A percentile compares a stretch with the other conserved stretches of the same genome.
Evolutionary conservation across 2,329 filamentous ascomycete genomes (phyloP).

Genomic region (Fusarium sp.): DNA sequence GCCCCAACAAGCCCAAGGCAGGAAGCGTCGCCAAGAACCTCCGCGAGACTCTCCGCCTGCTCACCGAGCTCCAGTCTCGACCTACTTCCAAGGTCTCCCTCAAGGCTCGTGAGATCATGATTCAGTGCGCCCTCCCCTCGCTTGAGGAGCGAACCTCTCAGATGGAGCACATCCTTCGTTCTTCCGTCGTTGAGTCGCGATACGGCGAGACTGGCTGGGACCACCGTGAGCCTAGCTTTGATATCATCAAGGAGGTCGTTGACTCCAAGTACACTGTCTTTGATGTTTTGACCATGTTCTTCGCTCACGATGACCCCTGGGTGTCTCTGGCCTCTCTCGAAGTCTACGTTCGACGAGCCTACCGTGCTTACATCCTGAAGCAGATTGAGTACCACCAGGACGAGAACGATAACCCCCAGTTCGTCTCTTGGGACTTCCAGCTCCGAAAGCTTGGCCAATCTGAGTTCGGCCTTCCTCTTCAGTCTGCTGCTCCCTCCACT

Average conservation of each 20-base stretch:
- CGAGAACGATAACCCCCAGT: slow-evolving; percentile 74
- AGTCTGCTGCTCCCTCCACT: slow-evolving; percentile 83
- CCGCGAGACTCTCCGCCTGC: slow-evolving; percentile 80
- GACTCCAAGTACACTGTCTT: slow-evolving; percentile 99
- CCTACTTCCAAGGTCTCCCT: slow-evolving; percentile 92
- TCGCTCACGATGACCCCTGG: slow-evolving; percentile 93
- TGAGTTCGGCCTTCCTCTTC: slow-evolving; percentile 85
- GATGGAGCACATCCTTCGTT: slow-evolving; percentile 98
- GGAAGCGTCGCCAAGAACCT: slow-evolving; percentile 91
- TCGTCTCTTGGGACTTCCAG: slow-evolving; percentile 94
- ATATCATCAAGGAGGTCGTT: slow-evolving; percentile 95
- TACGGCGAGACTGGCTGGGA: slow-evolving; percentile 98
- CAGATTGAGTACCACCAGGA: slow-evolving; percentile 88
- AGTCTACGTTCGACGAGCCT: slow-evolving; percentile 95
- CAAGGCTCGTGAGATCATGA: slow-evolving; percentile 96
- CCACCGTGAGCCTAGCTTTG: slow-evolving; percentile 89
- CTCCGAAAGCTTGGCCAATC: slow-evolving; percentile 92
- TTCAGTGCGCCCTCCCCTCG: slow-evolving; percentile 95
- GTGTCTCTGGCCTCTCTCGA: slow-evolving; percentile 93
- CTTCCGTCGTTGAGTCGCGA: slow-evolving; percentile 93
- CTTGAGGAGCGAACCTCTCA: slow-evolving; percentile 93
- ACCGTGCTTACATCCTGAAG: slow-evolving; percentile 94
- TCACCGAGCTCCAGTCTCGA: slow-evolving; percentile 84
- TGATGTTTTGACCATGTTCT: slow-evolving; percentile 94
- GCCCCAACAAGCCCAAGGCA: slow-evolving; percentile 90